Conservation (phyloP, 768 basidiomycete genomes). For the Hypsizygus marmoreus region DNA sequence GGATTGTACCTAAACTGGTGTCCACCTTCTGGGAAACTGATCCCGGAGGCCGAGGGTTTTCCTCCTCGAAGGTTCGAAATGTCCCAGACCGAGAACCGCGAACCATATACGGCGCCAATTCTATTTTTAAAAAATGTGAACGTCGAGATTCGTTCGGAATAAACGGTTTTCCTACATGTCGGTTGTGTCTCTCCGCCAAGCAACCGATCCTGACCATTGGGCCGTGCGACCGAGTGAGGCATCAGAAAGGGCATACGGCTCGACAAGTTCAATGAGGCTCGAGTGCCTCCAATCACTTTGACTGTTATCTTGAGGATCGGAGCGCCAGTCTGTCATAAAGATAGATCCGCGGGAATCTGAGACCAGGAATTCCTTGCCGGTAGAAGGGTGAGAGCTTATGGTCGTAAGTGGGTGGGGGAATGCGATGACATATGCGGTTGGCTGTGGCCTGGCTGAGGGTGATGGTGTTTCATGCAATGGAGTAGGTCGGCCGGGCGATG, state of each 20-base stretch:
- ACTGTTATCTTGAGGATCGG: slow-evolving; percentile 59
- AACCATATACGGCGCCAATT: slow-evolving; percentile 73
- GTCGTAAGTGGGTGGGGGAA: slow-evolving; percentile 74
- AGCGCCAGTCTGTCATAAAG: slow-evolving; percentile 82
- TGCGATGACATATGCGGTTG: slow-evolving; percentile 74
- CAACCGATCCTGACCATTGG: slow-evolving; percentile 58
- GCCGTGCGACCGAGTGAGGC: slow-evolving; percentile 45
- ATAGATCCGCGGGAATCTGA: slow-evolving; percentile 74
- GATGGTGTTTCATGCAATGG: slow-evolving; percentile 29
- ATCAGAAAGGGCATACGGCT: slow-evolving; percentile 64
- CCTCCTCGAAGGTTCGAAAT: slow-evolving; percentile 71
- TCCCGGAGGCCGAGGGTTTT: slow-evolving; percentile 63
- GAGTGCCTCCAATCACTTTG: slow-evolving; percentile 60
- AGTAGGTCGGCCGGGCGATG: slow-evolving; percentile 30
- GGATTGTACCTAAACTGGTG: slow-evolving; percentile 62
- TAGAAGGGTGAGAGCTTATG: slow-evolving; percentile 69
- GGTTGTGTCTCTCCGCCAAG: slow-evolving; percentile 69
- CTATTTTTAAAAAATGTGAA: slow-evolving; percentile 37
- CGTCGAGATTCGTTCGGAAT: too few species aligned
- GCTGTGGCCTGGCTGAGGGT: slow-evolving; percentile 54
- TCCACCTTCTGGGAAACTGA: slow-evolving; percentile 67
- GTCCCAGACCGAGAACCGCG: slow-evolving; percentile 79
- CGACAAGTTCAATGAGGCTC: slow-evolving; percentile 70
- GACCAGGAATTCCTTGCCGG: slow-evolving; percentile 79
- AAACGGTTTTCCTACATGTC: too few species aligned